Conservation (phyloP, 192 early-diverging fungal species). For the Rhizophagus clarus region DNA sequence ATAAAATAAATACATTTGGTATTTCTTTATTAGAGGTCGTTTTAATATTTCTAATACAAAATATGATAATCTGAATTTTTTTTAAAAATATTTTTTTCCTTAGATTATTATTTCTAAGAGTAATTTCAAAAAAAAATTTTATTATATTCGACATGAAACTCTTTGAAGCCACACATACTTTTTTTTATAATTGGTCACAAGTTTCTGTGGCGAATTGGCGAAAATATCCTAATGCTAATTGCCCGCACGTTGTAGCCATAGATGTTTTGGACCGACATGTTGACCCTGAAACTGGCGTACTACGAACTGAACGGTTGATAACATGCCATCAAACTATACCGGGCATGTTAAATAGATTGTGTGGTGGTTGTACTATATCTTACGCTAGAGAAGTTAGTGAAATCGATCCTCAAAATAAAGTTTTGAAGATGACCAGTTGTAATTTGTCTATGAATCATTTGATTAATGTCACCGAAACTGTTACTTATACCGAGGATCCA, state of each 20-base stretch:
- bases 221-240: conserved; percentile 97
- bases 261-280: conserved; percentile 84
- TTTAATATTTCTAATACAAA: too few species aligned
- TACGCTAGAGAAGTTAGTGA: conserved; percentile 92
- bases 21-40: too few species aligned
- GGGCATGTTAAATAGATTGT: conserved; percentile 64
- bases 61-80: too few species aligned
- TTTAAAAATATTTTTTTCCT: neutral
- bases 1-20: too few species aligned
- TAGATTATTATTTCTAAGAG: neutral
- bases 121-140: neutral
- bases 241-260: conserved; percentile 88
- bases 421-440: conserved; percentile 73
- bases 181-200: conserved; percentile 80
- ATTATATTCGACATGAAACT: conserved; percentile 68
- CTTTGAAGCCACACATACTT: conserved; percentile 78
- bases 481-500: conserved; percentile 72
- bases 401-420: conserved; percentile 76
- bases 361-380: conserved; percentile 67
- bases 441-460: conserved; percentile 89
- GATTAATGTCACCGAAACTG: conserved; percentile 83
- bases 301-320: conserved; percentile 91
- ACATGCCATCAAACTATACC: conserved; percentile 87
- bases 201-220: conserved; percentile 89
- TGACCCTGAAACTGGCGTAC: conserved; percentile 79